A percentile compares a stretch with the other conserved stretches of the same genome.
Conservation (phyloP, 164 flowering plant species). For the Umbellularia californica region DNA sequence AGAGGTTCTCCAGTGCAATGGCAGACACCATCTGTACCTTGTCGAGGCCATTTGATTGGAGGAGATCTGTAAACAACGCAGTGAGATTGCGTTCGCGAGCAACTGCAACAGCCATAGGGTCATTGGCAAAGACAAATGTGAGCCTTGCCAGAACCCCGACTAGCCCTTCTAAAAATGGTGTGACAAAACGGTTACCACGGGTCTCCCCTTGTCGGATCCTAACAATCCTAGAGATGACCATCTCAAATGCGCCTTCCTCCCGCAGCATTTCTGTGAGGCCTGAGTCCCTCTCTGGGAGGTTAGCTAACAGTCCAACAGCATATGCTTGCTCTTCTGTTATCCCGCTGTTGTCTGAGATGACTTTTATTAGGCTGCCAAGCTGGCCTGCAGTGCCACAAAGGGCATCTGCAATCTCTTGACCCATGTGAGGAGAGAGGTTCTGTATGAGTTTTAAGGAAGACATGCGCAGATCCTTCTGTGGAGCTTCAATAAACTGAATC, state of each 20-base stretch:
- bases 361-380: slow-evolving; percentile 59
- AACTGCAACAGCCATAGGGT: slow-evolving; percentile 49
- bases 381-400: slow-evolving; percentile 76
- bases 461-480: slow-evolving; percentile 75
- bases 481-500: slow-evolving; percentile 94
- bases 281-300: slow-evolving; percentile 78
- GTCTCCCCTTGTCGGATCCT: slow-evolving; percentile 62
- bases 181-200: slow-evolving; percentile 69
- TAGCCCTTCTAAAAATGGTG: slow-evolving; percentile 85
- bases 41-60: slow-evolving; percentile 78
- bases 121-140: slow-evolving; percentile 61
- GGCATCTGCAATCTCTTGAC: slow-evolving; percentile 76
- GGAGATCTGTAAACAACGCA: slow-evolving; percentile 60
- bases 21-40: slow-evolving; percentile 89
- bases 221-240: slow-evolving; percentile 39
- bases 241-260: slow-evolving; percentile 66
- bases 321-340: slow-evolving; percentile 91
- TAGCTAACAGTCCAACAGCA: slow-evolving; percentile 79
- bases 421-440: slow-evolving; percentile 81
- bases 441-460: slow-evolving; percentile 80
- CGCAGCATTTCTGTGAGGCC: slow-evolving; percentile 74
- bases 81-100: slow-evolving; percentile 67
- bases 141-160: slow-evolving; percentile 74
- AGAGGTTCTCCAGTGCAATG: slow-evolving; percentile 73
- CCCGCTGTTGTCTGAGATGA: slow-evolving; percentile 57